A percentile compares a stretch with the other conserved stretches of the same genome.
Conservation (phyloP, 306 rosid genomes). For the Cicer bijugum region DNA sequence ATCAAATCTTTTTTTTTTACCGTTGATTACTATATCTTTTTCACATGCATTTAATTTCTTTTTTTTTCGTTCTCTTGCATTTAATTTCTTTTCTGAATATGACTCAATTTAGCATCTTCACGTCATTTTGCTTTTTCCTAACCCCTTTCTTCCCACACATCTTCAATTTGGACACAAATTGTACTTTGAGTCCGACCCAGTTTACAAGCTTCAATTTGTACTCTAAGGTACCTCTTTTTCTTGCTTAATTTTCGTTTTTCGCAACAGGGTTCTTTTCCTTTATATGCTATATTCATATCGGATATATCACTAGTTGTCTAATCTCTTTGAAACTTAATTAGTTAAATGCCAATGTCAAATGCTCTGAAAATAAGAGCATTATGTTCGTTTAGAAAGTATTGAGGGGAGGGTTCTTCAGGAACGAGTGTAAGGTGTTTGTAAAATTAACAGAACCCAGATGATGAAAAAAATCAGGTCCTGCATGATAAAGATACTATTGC, state of each 20-base stretch:
- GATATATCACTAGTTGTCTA: neutral
- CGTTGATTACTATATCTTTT: no score
- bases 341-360: neutral
- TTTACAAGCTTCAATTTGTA: conserved; percentile 22
- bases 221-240: conserved; percentile 36
- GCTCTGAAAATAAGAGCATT: neutral
- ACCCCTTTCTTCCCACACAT: no score
- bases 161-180: neutral
- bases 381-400: neutral
- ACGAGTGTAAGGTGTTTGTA: conserved; percentile 30
- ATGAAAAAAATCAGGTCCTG: neutral
- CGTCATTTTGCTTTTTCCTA: no score
- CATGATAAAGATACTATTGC: neutral
- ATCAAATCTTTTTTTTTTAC: no score
- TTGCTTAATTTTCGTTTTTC: conserved; percentile 16
- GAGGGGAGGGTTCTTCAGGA: conserved; percentile 9
- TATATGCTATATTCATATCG: neutral
- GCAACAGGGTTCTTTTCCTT: neutral
- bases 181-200: conserved; percentile 2
- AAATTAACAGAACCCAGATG: conserved; percentile 15
- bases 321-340: neutral
- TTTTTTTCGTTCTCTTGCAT: no score
- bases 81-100: no score
- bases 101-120: no score
- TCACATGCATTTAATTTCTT: no score